A percentile compares a stretch with the other conserved stretches of the same genome.
These are phyloP conservation scores for Leucosporidium scottii DNA, from an alignment of 768 basidiomycete species.

Conservation along the genomic window DNA sequence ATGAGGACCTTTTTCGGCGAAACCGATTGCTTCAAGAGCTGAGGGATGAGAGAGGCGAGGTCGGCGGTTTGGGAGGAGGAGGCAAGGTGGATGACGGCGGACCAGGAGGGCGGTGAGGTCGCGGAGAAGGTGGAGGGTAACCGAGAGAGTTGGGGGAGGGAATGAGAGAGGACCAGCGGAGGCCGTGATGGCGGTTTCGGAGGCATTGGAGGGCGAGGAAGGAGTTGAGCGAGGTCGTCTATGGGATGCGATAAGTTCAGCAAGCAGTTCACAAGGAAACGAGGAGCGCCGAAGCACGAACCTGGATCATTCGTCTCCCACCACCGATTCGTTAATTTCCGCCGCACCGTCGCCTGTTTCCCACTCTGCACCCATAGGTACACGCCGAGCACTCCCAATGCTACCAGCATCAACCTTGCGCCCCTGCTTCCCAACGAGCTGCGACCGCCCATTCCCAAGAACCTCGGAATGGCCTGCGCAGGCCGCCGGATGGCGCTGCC, in stretches of 20 bases:
- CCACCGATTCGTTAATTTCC: conserved; percentile 18
- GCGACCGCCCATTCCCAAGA: neutral
- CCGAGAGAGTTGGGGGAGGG: conserved; percentile 18
- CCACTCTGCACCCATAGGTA: no score
- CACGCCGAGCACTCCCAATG: no score
- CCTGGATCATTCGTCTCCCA: conserved; percentile 15
- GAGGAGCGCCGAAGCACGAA: neutral
- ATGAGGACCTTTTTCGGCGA: conserved; percentile 11
- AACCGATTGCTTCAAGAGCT: conserved; percentile 7
- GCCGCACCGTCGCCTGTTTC: neutral
- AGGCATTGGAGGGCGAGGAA: conserved; percentile 13
- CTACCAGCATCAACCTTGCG: no score
- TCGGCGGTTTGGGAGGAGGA: conserved; percentile 16
- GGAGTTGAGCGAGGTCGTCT: neutral
- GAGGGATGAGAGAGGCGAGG: conserved; percentile 3
- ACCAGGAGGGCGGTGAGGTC: conserved; percentile 9
- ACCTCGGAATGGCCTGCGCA: no score
- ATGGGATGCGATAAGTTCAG: neutral
- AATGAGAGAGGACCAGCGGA: conserved; percentile 8
- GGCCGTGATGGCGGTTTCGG: conserved; percentile 14
- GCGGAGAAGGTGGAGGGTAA: conserved; percentile 20
- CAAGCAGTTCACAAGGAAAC: neutral
- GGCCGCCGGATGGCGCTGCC: no score
- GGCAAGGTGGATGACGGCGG: conserved; percentile 22
- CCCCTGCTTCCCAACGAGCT: neutral